Evolutionary conservation across 2,329 filamentous ascomycete species (phyloP), one percentile per base, ranked within the genome.

Genomic region (Fusarium pilosicola): DNA sequence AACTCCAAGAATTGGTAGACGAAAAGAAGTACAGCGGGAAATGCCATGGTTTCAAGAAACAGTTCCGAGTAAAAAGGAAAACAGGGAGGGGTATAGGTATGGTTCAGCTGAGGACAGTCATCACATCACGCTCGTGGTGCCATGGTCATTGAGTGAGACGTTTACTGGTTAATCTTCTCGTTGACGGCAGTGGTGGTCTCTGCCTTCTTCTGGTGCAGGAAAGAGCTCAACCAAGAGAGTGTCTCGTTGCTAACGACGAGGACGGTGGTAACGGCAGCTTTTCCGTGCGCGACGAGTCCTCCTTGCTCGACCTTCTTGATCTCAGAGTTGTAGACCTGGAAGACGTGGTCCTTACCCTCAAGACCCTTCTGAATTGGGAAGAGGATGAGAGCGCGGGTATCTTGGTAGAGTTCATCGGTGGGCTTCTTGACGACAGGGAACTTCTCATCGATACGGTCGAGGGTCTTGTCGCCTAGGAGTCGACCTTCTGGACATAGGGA

Each of bases 401-500:
- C 89, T 66, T 86, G 86, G 82, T 90, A 90, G 59, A 95, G 86
- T 81, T 94, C 91, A 74, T 88, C 86, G 32, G 93, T 93, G 57
- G 93, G 90, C 84, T 94, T 92, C 86, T 92, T 94, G 81, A 96
- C 87, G 68, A 89, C 86, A 59, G 93, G 93, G 81, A 95, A 92
- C 73, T 86, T 88, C 81, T 89, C 84, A 75, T 96, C 93, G 76
- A 96, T 85, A 79, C 88, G 90, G 77, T 83, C 85, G 74, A 96
- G 87, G n/a, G 92, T 89, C 81, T 89, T 87, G 83, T 94, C 91
- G 74, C 92, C 93, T 59, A 97, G 84, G 89, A 84, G 81, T 98
- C 96, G 79, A 91, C 95, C 82, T 92, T 94, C 81, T 90, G 87
- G 74, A 97, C 89, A 84, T 98, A 98, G 2, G 96, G 95, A 59